phyloP scores from a whole-genome alignment of 2,329 filamentous ascomycete genomes.

The Fonsecaea pugnacius region DNA sequence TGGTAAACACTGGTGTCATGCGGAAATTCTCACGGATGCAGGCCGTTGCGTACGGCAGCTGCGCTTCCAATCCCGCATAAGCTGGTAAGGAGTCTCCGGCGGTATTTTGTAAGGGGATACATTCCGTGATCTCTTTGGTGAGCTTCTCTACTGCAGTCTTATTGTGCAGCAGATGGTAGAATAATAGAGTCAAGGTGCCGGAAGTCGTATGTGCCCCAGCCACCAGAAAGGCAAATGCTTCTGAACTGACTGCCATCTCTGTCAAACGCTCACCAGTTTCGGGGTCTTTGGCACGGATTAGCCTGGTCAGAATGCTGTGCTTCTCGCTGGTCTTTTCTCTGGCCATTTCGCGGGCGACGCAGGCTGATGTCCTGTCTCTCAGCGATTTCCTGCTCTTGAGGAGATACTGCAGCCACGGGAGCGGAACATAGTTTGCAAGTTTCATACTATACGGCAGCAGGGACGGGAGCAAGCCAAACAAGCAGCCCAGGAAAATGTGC shows the following conservation, averaged over 20 bases:
- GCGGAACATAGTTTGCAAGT: constrained; percentile 10
- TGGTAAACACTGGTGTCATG: constrained; percentile 20
- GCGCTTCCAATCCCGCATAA: constrained; percentile 25
- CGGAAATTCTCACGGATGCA: constrained; percentile 23
- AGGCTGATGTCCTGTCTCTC: constrained; percentile 13
- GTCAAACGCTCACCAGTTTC: constrained; percentile 21
- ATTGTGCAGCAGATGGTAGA: constrained; percentile 46
- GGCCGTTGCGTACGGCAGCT: constrained; percentile 25
- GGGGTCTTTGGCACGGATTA: constrained; percentile 23
- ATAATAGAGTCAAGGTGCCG: constrained; percentile 46
- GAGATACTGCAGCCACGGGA: constrained; percentile 26
- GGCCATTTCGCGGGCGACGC: constrained; percentile 15
- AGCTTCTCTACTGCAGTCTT: constrained; percentile 25
- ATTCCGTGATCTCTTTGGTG: constrained; percentile 15
- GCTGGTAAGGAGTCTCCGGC: constrained; percentile 1
- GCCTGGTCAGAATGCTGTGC: constrained; percentile 21
- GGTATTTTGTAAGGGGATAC: not conserved
- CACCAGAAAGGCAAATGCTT: constrained; percentile 36
- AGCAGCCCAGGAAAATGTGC: constrained; percentile 24
- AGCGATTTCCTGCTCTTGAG: constrained; percentile 20
- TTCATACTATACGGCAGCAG: constrained; percentile 24
- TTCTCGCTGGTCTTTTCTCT: constrained; percentile 17
- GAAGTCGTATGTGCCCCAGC: constrained; percentile 48
- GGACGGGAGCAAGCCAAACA: constrained; percentile 24
- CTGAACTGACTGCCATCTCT: constrained; percentile 18